These are phyloP conservation scores for Alternaria postmessia DNA, from an alignment of 2,329 filamentous ascomycete species.

Conservation along the genomic window DNA sequence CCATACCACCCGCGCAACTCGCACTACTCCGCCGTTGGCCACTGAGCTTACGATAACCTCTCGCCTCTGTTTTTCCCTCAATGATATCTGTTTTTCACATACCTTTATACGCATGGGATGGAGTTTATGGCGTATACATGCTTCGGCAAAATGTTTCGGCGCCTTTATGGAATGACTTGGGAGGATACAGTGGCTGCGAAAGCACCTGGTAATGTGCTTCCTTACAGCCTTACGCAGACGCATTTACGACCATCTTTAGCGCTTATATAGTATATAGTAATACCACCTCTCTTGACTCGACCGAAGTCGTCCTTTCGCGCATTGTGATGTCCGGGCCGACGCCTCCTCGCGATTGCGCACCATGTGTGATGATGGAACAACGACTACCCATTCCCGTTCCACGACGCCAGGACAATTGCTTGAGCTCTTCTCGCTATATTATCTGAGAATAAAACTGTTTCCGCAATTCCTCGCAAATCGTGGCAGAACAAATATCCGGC, in stretches of 20 bases:
- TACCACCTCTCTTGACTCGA: constrained; percentile 8
- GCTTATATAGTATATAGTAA: constrained; percentile 30
- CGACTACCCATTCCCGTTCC: not conserved
- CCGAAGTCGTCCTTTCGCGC: not conserved
- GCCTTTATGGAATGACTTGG: constrained; percentile 1
- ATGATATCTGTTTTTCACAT: constrained; percentile 14
- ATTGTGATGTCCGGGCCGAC: not conserved
- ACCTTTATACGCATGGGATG: constrained; percentile 16
- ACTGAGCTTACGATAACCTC: constrained; percentile 24
- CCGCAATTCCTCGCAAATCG: not conserved
- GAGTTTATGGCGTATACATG: constrained; percentile 19
- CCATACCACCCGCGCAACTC: constrained; percentile 43
- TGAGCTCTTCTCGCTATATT: not conserved
- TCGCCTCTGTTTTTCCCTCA: constrained; percentile 1
- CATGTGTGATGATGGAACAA: not conserved
- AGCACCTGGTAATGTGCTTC: constrained; percentile 2
- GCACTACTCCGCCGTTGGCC: constrained; percentile 47
- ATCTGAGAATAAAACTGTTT: not conserved
- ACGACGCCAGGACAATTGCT: not conserved
- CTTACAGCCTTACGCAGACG: not conserved
- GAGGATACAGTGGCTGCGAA: not conserved
- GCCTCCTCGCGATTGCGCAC: not conserved
- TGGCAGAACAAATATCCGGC: constrained; percentile 1
- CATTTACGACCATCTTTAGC: constrained; percentile 13
- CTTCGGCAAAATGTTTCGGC: constrained; percentile 7